A percentile compares a stretch with the other conserved stretches of the same genome.
Conservation (phyloP, 129 eudicot species). For the Helichrysum umbraculigerum region DNA sequence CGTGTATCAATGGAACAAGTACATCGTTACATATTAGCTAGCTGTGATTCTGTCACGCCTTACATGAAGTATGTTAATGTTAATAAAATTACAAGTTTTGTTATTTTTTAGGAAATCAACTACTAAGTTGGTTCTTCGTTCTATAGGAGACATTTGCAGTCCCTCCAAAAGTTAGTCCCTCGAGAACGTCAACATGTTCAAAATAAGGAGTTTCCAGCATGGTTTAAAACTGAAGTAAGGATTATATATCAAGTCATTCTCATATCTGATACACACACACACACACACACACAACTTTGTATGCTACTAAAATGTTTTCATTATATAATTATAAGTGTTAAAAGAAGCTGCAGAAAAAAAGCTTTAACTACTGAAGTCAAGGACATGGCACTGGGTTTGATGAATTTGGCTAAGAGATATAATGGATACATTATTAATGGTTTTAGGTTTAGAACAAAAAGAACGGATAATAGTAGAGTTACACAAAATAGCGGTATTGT, state of each 20-base stretch:
- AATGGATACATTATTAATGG: conserved; percentile 21
- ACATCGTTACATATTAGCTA: not conserved
- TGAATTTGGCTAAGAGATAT: conserved; percentile 10
- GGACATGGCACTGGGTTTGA: conserved; percentile 14
- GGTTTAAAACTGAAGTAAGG: not conserved
- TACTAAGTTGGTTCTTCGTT: not conserved
- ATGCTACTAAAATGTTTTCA: not conserved
- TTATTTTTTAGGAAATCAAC: not conserved
- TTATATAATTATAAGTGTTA: not conserved
- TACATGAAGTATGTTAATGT: not conserved
- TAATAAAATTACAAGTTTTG: too few relatives aligned
- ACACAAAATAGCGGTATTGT: conserved; percentile 17
- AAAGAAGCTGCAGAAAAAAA: not conserved
- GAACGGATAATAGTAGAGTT: not conserved
- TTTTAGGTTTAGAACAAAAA: conserved; percentile 2
- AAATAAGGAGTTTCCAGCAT: not conserved
- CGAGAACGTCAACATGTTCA: conserved; percentile 1
- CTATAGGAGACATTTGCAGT: not conserved
- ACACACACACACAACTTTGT: too few relatives aligned
- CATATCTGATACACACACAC: too few relatives aligned
- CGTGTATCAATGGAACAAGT: conserved; percentile 13
- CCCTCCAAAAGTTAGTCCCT: conserved; percentile 12
- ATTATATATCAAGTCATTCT: not conserved
- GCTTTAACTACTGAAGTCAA: not conserved
- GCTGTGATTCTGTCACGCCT: not conserved